These are phyloP conservation scores for Sphagnum fallax DNA, from an alignment of 228 moss, liverwort and hornwort genomes.

Conservation along the genomic window DNA sequence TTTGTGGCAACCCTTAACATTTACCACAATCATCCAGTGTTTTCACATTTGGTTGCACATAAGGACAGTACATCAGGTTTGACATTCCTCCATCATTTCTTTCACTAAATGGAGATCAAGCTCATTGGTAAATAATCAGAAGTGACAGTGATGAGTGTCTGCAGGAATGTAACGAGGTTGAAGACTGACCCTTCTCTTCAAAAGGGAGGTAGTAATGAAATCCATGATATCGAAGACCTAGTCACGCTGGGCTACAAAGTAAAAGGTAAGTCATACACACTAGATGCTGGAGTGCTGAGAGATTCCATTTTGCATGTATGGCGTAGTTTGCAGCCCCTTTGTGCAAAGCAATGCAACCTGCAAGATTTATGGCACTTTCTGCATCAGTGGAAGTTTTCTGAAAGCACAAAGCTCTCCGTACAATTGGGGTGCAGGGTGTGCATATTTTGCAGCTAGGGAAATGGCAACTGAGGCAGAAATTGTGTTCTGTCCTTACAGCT, in stretches of 20 bases:
- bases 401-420: not conserved
- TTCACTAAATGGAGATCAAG: too few relatives aligned
- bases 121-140: too few relatives aligned
- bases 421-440: constrained; percentile 41
- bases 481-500: constrained; percentile 75
- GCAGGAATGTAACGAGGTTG: constrained; percentile 58
- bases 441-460: constrained; percentile 64
- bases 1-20: too few relatives aligned
- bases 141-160: not conserved
- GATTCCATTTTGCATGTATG: too few relatives aligned
- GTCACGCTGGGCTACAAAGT: constrained; percentile 60
- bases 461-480: constrained; percentile 67
- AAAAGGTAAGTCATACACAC: constrained; percentile 21
- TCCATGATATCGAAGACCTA: constrained; percentile 76
- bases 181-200: constrained; percentile 46
- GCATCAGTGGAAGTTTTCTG: too few relatives aligned
- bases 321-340: too few relatives aligned
- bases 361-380: too few relatives aligned
- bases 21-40: not conserved
- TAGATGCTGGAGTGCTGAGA: too few relatives aligned
- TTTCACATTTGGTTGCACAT: not conserved
- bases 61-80: too few relatives aligned
- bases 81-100: too few relatives aligned
- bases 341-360: too few relatives aligned
- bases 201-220: constrained; percentile 38